These are phyloP conservation scores for Grifola frondosa DNA, from an alignment of 1,284 basidiomycete species.

Conservation along the genomic window DNA sequence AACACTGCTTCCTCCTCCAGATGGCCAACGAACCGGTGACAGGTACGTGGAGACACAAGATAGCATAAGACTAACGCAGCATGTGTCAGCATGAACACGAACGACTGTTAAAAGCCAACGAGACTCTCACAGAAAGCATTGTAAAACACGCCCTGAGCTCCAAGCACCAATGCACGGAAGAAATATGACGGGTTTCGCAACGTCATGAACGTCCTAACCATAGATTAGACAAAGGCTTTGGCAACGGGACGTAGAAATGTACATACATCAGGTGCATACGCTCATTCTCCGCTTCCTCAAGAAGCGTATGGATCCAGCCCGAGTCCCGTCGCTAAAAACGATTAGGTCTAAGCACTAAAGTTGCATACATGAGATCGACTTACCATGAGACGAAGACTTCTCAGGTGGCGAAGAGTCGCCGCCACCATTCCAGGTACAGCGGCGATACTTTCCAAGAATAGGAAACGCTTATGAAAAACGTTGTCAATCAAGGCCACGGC, in stretches of 20 bases:
- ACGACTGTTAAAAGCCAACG: background rate
- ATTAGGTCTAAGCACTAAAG: slow-evolving; percentile 10
- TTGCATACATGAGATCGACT: slow-evolving; percentile 18
- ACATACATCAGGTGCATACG: slow-evolving; percentile 85
- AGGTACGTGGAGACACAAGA: slow-evolving; percentile 75
- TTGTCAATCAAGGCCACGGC: too few species aligned
- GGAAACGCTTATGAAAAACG: slow-evolving; percentile 54
- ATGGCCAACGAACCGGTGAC: slow-evolving; percentile 91
- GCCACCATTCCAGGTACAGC: slow-evolving; percentile 94
- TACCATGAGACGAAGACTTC: slow-evolving; percentile 80
- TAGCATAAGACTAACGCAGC: slow-evolving; percentile 68
- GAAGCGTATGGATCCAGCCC: slow-evolving; percentile 81
- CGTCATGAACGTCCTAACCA: slow-evolving; percentile 82
- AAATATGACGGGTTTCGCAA: slow-evolving; percentile 73
- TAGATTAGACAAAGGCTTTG: too few species aligned
- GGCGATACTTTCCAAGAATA: slow-evolving; percentile 88
- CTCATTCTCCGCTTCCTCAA: slow-evolving; percentile 95
- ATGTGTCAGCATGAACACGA: background rate
- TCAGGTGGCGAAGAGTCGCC: slow-evolving; percentile 80
- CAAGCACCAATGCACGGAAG: slow-evolving; percentile 79
- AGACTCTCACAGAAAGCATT: slow-evolving; percentile 90
- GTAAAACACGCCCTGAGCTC: slow-evolving; percentile 87
- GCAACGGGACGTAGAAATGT: slow-evolving; percentile 2
- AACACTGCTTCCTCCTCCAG: slow-evolving; percentile 93
- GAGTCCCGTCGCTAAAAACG: slow-evolving; percentile 70